Conservation (phyloP, 495 filamentous ascomycete species). For the Talaromyces nanjingensis region DNA sequence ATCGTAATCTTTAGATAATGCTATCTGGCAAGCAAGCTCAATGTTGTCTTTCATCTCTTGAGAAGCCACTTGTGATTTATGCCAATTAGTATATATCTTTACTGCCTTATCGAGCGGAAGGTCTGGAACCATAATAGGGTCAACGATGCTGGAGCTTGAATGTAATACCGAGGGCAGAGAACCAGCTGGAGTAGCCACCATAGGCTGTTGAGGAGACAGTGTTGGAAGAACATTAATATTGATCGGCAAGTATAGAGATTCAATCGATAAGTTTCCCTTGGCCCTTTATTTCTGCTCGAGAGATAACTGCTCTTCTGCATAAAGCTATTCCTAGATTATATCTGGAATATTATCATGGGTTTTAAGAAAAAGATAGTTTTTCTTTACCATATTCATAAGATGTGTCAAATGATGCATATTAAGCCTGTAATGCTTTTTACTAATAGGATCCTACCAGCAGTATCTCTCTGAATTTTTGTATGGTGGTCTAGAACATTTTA, state of each 20-base stretch:
- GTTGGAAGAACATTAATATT: neutral
- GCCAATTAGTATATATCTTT: neutral
- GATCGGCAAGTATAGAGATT: neutral
- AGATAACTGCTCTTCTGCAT: conserved; percentile 22
- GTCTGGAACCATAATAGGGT: neutral
- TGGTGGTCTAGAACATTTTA: conserved; percentile 12
- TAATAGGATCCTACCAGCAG: conserved; percentile 14
- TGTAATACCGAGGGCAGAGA: neutral
- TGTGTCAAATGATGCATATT: neutral
- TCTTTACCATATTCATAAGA: neutral
- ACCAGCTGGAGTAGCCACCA: neutral
- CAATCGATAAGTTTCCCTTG: neutral
- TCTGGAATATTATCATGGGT: neutral
- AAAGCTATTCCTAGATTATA: conserved; percentile 20
- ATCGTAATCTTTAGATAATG: neutral
- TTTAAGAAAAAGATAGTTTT: neutral
- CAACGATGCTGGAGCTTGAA: neutral
- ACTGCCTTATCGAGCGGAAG: neutral
- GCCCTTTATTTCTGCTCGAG: neutral
- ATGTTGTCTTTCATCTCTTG: neutral
- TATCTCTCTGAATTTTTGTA: conserved; percentile 9
- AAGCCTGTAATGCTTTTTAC: conserved; percentile 13
- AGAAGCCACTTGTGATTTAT: neutral
- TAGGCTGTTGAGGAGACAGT: neutral
- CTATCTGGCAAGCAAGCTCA: neutral